A percentile compares a stretch with the other conserved stretches of the same genome.
phyloP scores from a whole-genome alignment of 768 basidiomycete species.

The Melanogaster broomeanus region DNA sequence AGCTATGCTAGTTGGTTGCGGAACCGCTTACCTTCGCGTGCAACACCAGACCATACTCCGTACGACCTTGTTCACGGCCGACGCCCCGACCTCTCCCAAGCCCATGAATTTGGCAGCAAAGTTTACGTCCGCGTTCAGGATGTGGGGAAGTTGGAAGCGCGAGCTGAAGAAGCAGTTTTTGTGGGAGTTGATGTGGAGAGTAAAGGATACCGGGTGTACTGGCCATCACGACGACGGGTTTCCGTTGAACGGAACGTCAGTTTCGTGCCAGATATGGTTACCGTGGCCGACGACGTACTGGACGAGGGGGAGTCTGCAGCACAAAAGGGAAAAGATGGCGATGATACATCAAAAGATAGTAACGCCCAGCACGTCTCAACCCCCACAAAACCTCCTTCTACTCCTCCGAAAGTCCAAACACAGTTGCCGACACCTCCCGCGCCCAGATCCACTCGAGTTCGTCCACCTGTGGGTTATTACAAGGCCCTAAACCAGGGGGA shows the following conservation, averaged over 20 bases:
- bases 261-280: too few relatives aligned
- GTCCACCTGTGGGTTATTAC: not conserved
- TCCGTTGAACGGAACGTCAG: too few relatives aligned
- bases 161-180: conserved; percentile 18
- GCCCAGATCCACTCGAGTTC: not conserved
- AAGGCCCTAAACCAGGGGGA: not conserved
- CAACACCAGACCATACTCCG: conserved; percentile 19
- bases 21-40: conserved; percentile 32
- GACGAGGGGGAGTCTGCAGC: too few relatives aligned
- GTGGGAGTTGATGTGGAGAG: conserved; percentile 34
- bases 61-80: conserved; percentile 6
- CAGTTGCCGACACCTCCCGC: too few relatives aligned
- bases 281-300: too few relatives aligned
- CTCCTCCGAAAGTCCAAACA: too few relatives aligned
- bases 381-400: too few relatives aligned
- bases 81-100: too few relatives aligned
- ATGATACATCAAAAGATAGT: too few relatives aligned
- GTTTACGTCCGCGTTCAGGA: conserved; percentile 22
- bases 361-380: too few relatives aligned
- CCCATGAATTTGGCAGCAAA: too few relatives aligned
- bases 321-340: too few relatives aligned
- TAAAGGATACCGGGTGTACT: conserved; percentile 36
- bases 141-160: conserved; percentile 25
- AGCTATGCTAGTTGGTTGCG: conserved; percentile 37
- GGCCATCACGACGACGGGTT: conserved; percentile 22